Evolutionary conservation across 2,329 filamentous ascomycete species (phyloP).

Genomic region (Fusarium aywerte): DNA sequence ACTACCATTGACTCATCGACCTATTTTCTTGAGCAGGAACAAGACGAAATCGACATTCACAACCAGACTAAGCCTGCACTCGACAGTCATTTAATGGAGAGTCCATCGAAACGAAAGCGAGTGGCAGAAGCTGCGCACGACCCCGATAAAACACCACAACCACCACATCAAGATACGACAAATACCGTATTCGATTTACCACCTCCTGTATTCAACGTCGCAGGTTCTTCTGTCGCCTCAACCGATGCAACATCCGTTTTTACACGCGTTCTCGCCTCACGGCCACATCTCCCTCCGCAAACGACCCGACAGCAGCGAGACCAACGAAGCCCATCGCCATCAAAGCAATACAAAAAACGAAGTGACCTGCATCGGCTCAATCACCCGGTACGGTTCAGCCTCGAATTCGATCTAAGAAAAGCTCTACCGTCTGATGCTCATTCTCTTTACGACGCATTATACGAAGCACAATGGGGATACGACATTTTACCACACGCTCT

Average conservation of each 20-base stretch:
- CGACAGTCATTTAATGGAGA: background rate
- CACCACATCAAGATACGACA: background rate
- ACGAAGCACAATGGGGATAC: background rate
- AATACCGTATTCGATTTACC: background rate
- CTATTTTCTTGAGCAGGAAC: too few relatives aligned
- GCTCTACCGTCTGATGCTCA: background rate
- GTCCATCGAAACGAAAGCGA: background rate
- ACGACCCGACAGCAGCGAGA: background rate
- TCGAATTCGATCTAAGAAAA: background rate
- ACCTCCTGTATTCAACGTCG: background rate
- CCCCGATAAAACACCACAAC: background rate
- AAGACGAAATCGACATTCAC: too few relatives aligned
- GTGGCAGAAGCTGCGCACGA: background rate
- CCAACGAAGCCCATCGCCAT: background rate
- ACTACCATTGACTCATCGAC: too few relatives aligned
- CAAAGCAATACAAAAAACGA: background rate
- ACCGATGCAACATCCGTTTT: background rate
- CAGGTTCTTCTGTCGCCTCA: background rate
- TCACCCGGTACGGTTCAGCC: background rate
- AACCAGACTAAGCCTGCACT: too few relatives aligned
- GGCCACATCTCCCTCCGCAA: background rate
- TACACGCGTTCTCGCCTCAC: background rate
- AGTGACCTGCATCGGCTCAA: background rate
- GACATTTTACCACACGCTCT: background rate
- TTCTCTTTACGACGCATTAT: background rate